Evolutionary conservation across 2,329 filamentous ascomycete genomes (phyloP).

Genomic region (Metarhizium rileyi): DNA sequence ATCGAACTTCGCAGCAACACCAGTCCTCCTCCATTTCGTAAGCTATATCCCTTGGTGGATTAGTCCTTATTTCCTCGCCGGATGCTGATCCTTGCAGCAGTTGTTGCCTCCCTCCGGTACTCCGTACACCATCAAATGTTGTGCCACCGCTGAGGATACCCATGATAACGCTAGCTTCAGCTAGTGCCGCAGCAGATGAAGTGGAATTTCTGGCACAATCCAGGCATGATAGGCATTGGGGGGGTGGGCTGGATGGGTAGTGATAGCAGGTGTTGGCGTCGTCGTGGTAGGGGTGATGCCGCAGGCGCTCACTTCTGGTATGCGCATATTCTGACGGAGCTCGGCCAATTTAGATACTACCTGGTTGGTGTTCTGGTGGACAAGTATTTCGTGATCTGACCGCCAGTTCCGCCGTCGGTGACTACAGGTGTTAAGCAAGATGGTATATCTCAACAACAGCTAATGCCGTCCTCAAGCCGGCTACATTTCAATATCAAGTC

Average conservation of each 20-base stretch:
- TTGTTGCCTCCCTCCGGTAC: constrained; percentile 17
- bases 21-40: constrained; percentile 18
- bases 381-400: constrained; percentile 20
- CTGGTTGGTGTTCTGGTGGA: constrained; percentile 17
- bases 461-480: neutral
- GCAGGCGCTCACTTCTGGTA: constrained; percentile 18
- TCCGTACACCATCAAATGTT: constrained; percentile 26
- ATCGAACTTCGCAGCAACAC: constrained; percentile 20
- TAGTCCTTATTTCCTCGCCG: constrained; percentile 17
- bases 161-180: constrained; percentile 19
- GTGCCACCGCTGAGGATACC: constrained; percentile 19
- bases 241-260: constrained; percentile 26
- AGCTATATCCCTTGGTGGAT: constrained; percentile 18
- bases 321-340: constrained; percentile 17
- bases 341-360: constrained; percentile 17
- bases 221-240: constrained; percentile 19
- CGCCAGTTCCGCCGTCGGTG: constrained; percentile 11
- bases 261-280: constrained; percentile 21
- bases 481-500: neutral
- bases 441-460: neutral
- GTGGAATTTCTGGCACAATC: constrained; percentile 22
- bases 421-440: neutral
- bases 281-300: constrained; percentile 19
- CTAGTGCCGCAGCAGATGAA: constrained; percentile 20
- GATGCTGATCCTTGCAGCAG: constrained; percentile 18